These are phyloP conservation scores for Sporothrix luriei DNA, from an alignment of 2,329 filamentous ascomycete genomes.

Conservation along the genomic window DNA sequence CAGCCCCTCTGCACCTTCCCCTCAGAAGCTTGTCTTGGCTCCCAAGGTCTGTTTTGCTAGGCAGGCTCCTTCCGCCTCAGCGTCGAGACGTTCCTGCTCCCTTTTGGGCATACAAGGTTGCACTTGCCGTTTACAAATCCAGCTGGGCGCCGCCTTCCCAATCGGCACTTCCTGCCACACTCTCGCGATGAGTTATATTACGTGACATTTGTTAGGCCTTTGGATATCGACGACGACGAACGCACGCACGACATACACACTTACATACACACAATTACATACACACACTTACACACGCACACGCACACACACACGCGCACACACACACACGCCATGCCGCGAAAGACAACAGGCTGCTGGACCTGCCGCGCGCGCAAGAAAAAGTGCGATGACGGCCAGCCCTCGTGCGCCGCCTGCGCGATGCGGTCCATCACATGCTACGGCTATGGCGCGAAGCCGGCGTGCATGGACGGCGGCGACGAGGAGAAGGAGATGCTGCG, in stretches of 20 bases:
- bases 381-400: slow-evolving; percentile 31
- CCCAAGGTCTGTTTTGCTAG: slow-evolving; percentile 4
- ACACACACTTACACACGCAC: not conserved
- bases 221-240: not conserved
- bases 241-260: not conserved
- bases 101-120: too few species aligned
- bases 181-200: slow-evolving; percentile 2
- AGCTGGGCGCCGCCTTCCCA: not conserved
- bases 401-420: slow-evolving; percentile 25
- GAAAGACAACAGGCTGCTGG: slow-evolving; percentile 32
- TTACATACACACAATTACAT: not conserved
- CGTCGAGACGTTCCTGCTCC: too few species aligned
- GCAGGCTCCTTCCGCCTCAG: not conserved
- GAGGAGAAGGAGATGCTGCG: slow-evolving; percentile 24
- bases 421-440: slow-evolving; percentile 29
- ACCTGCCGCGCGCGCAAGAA: slow-evolving; percentile 33
- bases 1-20: slow-evolving; percentile 14
- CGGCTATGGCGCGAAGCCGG: slow-evolving; percentile 29
- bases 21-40: slow-evolving; percentile 23
- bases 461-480: slow-evolving; percentile 31
- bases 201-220: not conserved
- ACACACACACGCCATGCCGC: slow-evolving; percentile 22
- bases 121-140: not conserved
- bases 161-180: not conserved
- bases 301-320: not conserved